phyloP scores from a whole-genome alignment of 1,284 basidiomycete genomes.

The Sanghuangporus weigelae region DNA sequence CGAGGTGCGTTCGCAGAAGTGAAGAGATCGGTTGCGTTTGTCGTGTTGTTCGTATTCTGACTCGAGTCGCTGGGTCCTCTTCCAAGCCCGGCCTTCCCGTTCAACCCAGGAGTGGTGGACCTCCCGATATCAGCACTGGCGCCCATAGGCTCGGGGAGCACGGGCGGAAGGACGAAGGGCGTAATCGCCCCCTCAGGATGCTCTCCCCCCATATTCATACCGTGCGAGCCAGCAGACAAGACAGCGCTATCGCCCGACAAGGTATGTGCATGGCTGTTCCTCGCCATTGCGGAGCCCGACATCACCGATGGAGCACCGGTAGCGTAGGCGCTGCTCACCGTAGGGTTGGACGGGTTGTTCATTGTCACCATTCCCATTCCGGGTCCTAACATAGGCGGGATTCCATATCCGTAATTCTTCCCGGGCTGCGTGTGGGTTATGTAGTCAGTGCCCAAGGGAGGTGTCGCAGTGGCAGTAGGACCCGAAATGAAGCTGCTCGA shows the following conservation, averaged over 20 bases:
- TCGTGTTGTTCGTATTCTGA: neutral
- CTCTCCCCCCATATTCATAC: neutral
- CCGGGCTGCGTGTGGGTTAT: neutral
- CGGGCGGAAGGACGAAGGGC: conserved; percentile 11
- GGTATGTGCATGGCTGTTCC: conserved; percentile 4
- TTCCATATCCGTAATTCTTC: neutral
- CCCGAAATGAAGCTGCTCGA: neutral
- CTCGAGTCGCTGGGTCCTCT: neutral
- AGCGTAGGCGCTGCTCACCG: neutral
- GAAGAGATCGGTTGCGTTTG: neutral
- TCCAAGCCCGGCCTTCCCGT: neutral
- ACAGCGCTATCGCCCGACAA: conserved; percentile 2
- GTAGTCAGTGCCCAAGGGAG: neutral
- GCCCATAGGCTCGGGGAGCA: conserved; percentile 3
- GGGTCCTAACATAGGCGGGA: neutral
- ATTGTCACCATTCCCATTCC: neutral
- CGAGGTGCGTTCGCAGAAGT: neutral
- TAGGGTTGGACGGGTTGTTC: neutral
- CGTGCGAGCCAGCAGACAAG: neutral
- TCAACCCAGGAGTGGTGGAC: neutral
- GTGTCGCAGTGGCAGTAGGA: neutral
- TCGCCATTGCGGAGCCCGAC: neutral
- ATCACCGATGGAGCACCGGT: neutral
- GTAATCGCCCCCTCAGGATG: conserved; percentile 12
- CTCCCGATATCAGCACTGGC: neutral